These are phyloP conservation scores for Orobanche coerulescens DNA, from an alignment of 257 asterid genomes.

Conservation along the genomic window DNA sequence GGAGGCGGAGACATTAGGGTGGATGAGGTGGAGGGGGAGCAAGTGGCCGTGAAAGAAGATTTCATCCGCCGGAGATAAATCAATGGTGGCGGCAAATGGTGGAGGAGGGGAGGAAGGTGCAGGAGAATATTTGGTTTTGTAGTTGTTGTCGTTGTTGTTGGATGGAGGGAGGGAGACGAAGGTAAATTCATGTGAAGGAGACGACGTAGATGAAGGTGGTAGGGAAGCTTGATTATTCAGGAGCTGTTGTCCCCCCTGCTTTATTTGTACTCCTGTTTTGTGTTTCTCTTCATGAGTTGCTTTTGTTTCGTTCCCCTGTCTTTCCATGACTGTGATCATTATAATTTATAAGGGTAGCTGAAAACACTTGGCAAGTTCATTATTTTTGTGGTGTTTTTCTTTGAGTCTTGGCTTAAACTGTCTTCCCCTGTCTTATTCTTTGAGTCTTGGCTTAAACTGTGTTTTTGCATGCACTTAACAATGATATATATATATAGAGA, in stretches of 20 bases:
- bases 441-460: too few relatives aligned
- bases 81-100: slow-evolving; percentile 51
- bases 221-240: slow-evolving; percentile 17
- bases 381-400: too few relatives aligned
- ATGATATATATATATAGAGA: too few relatives aligned
- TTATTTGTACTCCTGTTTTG: slow-evolving; percentile 9
- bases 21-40: slow-evolving; percentile 83
- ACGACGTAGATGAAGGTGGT: slow-evolving; percentile 55
- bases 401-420: too few relatives aligned
- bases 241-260: slow-evolving; percentile 19
- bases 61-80: slow-evolving; percentile 91
- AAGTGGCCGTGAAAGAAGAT: slow-evolving; percentile 91
- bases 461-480: too few relatives aligned
- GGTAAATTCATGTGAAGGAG: slow-evolving; percentile 89
- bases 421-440: too few relatives aligned
- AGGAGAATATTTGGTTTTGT: slow-evolving; percentile 11
- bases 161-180: slow-evolving; percentile 68
- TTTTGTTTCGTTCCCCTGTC: slow-evolving; percentile 20
- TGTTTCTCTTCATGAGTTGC: background rate
- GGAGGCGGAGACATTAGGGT: slow-evolving; percentile 27
- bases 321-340: slow-evolving; percentile 30
- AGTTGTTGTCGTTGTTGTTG: slow-evolving; percentile 18
- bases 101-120: slow-evolving; percentile 11
- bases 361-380: too few relatives aligned
- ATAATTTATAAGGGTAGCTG: too few relatives aligned